These are phyloP conservation scores for Diaporthe sp. DNA, from an alignment of 2,329 filamentous ascomycete species.

Conservation along the genomic window DNA sequence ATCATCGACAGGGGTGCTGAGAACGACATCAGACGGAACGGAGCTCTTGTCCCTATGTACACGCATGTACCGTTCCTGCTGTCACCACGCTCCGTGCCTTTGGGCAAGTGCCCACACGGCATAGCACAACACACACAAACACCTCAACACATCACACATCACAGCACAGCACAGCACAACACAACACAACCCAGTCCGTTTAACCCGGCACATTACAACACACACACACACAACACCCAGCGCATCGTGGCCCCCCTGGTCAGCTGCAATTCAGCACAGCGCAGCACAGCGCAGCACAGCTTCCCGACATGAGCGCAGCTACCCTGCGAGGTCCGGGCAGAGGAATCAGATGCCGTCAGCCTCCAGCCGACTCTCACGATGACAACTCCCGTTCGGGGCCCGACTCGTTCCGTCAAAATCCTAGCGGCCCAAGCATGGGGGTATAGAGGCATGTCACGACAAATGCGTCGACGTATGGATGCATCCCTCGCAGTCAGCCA, in stretches of 20 bases:
- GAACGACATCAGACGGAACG: constrained; percentile 23
- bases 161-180: not conserved
- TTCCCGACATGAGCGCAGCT: not conserved
- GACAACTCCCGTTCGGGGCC: not conserved
- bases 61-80: constrained; percentile 16
- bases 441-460: not conserved
- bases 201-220: not conserved
- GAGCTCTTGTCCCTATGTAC: constrained; percentile 11
- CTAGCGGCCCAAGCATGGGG: not conserved
- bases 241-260: not conserved
- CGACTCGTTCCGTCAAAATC: not conserved
- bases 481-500: not conserved
- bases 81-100: not conserved
- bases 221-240: not conserved
- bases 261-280: not conserved
- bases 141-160: not conserved
- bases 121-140: constrained; percentile 20
- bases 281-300: not conserved
- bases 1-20: constrained; percentile 17
- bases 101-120: constrained; percentile 7
- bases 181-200: not conserved
- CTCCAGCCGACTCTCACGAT: not conserved
- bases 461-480: not conserved
- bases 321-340: not conserved
- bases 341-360: not conserved